Conservation (phyloP, 2,329 filamentous ascomycete genomes). For the Aureobasidium sp. region DNA sequence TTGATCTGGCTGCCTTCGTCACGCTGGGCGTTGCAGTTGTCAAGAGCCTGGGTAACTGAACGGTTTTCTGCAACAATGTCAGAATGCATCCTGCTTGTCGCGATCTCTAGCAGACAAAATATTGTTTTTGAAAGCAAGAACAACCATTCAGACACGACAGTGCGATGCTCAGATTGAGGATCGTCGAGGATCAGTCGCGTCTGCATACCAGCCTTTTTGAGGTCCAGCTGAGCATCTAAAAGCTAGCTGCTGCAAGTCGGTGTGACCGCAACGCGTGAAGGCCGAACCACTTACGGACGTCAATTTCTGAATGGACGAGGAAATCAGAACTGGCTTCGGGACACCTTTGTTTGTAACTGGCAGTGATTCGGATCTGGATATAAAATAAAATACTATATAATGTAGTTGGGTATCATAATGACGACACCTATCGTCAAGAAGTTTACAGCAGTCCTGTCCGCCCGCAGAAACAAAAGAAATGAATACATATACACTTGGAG, state of each 20-base stretch:
- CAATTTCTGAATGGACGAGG: neutral
- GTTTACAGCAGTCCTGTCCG: neutral
- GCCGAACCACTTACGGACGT: neutral
- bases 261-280: neutral
- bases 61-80: neutral
- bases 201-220: neutral
- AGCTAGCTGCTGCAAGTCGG: neutral
- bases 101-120: neutral
- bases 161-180: neutral
- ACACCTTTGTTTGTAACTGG: neutral
- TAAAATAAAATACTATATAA: neutral
- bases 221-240: neutral
- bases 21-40: conserved; percentile 6
- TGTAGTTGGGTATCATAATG: neutral
- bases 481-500: too few species aligned
- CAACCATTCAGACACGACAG: neutral
- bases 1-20: conserved; percentile 9
- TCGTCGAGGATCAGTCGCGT: neutral
- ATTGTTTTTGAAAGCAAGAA: neutral
- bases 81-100: neutral
- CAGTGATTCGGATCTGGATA: neutral
- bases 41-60: conserved; percentile 7
- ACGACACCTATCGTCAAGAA: neutral
- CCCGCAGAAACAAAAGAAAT: neutral
- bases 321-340: neutral